phyloP scores from a whole-genome alignment of 352 stramenopile species.

The Phytopythium helicoides region DNA sequence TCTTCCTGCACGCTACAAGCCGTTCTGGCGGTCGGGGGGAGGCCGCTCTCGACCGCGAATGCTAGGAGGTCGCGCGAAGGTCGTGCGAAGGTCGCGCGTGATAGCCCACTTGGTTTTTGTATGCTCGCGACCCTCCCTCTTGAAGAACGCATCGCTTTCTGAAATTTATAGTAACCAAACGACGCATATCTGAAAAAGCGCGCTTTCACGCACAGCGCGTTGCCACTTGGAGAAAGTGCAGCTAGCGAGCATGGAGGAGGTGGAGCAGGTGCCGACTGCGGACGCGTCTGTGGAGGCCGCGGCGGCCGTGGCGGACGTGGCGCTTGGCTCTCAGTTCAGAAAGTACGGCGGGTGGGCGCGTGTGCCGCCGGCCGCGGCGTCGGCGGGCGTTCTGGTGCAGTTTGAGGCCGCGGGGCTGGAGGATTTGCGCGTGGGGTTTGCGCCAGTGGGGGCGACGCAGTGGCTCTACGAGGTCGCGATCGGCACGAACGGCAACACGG shows the following conservation, averaged over 20 bases:
- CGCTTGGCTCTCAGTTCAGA: constrained; percentile 49
- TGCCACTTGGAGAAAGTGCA: no score
- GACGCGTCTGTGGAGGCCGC: no score
- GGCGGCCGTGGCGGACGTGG: constrained; percentile 21
- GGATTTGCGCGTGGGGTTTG: constrained; percentile 70
- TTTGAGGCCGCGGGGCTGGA: constrained; percentile 67
- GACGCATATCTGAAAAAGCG: no score
- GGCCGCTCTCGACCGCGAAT: not conserved
- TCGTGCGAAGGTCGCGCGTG: constrained; percentile 9
- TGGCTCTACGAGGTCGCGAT: constrained; percentile 69
- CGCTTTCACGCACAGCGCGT: no score
- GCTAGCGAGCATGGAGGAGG: not conserved
- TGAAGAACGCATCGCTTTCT: no score
- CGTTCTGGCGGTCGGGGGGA: no score
- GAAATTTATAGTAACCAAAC: no score
- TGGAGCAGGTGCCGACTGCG: not conserved
- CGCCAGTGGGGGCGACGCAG: constrained; percentile 21
- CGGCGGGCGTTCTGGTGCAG: constrained; percentile 48
- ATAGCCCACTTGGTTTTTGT: no score
- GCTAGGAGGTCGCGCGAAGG: not conserved
- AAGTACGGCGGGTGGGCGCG: constrained; percentile 50
- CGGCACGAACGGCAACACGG: constrained; percentile 72
- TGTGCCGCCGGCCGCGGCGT: constrained; percentile 4
- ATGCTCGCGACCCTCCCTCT: no score
- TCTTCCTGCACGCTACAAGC: no score